Evolutionary conservation across 768 basidiomycete genomes (phyloP), one percentile per base, ranked within the genome.

Genomic region (Wakefieldia striispora): DNA sequence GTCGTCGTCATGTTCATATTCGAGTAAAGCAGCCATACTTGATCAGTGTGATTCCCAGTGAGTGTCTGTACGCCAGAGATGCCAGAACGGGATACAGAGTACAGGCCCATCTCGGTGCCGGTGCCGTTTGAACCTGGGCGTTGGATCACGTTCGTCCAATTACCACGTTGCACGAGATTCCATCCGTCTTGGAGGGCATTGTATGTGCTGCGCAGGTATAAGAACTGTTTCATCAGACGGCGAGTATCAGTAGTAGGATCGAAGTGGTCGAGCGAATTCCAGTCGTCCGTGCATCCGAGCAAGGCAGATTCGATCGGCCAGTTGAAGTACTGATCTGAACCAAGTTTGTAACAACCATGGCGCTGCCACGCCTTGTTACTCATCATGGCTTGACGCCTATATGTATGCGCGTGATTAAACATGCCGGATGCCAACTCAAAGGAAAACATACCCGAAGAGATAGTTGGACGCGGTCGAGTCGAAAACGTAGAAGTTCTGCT

Each of bases 231-330:
- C 60, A 91, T 83, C 49, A 91, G 62, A 48, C 91, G 84, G 34
- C 88, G 81, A 34, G 78, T 77, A 60, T 89, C 84, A 12, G 84
- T 72, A 2, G 93, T 95, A 23, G 92, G 91, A 67, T 97, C 94
- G 65, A 95, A 95, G 66, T 97, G 94, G 60, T 97, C 94, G 27
- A 95, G 81, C 3, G 88, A 81, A 66, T 95, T 95, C 91, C 89
- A 94, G 58, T 89, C 84, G 62, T 95, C 91, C 40, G 86, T 60
- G 65, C 94, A 97, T 40, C 92, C 94, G 16, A 92, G 72, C 27
- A 92, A 64, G 3, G 88, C 71, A 58, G 82, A 83, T 47, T 88
- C 86, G 56, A 95, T 75, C 2, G 88, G 88, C 81, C 95, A 89
- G 70, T 95, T 93, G 77, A 88, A 97, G 72, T 94, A 97, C 63